These are phyloP conservation scores for Wickerhamomyces sp. DNA, from an alignment of 1,139 yeast genomes.

Conservation along the genomic window DNA sequence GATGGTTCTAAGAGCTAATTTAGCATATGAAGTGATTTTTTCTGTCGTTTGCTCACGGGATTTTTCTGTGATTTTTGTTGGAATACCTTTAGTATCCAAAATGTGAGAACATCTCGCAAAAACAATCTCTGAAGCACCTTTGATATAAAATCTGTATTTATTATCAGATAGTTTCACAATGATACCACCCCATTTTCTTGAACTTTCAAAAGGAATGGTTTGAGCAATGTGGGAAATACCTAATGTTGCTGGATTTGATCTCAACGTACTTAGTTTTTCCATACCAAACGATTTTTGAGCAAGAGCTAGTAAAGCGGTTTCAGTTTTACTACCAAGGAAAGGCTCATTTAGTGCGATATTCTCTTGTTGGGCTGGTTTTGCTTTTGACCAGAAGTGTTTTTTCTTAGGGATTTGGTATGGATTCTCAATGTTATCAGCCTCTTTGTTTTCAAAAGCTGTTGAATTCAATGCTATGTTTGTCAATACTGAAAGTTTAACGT, in stretches of 20 bases:
- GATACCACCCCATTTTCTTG: conserved; percentile 89
- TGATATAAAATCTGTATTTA: conserved; percentile 62
- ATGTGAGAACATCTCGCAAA: conserved; percentile 52
- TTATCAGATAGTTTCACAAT: conserved; percentile 43
- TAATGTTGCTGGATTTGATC: conserved; percentile 30
- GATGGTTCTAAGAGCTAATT: conserved; percentile 77
- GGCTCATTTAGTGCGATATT: conserved; percentile 43
- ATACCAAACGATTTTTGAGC: conserved; percentile 56
- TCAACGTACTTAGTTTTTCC: conserved; percentile 39
- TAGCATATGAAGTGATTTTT: conserved; percentile 63
- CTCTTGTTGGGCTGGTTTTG: conserved; percentile 3
- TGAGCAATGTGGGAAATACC: conserved; percentile 48
- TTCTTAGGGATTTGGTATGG: conserved; percentile 19
- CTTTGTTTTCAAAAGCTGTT: conserved; percentile 77
- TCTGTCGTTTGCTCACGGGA: conserved; percentile 29
- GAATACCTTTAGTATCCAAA: conserved; percentile 30
- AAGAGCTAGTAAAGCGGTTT: conserved; percentile 75
- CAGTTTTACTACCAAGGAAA: conserved; percentile 90
- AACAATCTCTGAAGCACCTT: conserved; percentile 94
- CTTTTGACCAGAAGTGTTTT: conserved; percentile 15
- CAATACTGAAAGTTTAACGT: conserved; percentile 37
- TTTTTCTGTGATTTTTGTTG: conserved; percentile 23
- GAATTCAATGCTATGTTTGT: conserved; percentile 75
- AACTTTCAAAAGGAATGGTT: conserved; percentile 85
- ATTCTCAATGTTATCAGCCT: conserved; percentile 29